These are phyloP conservation scores for Mucor racemosus DNA, from an alignment of 371 early-diverging fungal species.

Conservation along the genomic window DNA sequence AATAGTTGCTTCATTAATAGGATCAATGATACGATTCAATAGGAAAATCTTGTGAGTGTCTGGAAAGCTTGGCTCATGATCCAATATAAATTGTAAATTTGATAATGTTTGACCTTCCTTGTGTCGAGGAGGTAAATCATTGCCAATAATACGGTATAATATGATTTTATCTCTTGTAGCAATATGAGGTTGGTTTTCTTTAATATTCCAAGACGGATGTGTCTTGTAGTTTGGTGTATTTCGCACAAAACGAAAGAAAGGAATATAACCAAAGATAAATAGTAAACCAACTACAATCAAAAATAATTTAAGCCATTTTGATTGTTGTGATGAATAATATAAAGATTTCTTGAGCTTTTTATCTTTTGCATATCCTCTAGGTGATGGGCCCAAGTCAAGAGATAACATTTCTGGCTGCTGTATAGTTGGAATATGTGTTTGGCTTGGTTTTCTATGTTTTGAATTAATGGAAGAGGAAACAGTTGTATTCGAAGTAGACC, in stretches of 20 bases:
- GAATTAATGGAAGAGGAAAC: conserved; percentile 16
- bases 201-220: conserved; percentile 14
- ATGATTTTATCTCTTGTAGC: conserved; percentile 53
- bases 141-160: conserved; percentile 73
- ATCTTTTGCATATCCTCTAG: conserved; percentile 19
- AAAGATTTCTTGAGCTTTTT: conserved; percentile 15
- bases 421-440: conserved; percentile 11
- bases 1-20: conserved; percentile 60
- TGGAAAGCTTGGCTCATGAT: conserved; percentile 67
- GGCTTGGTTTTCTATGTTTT: conserved; percentile 29
- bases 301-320: conserved; percentile 27
- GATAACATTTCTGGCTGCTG: conserved; percentile 23
- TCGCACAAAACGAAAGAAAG: conserved; percentile 21
- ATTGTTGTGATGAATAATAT: conserved; percentile 8
- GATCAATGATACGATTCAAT: conserved; percentile 72
- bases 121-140: conserved; percentile 75
- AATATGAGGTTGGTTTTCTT: background rate
- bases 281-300: conserved; percentile 17
- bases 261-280: conserved; percentile 29
- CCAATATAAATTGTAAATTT: conserved; percentile 69
- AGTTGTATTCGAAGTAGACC: conserved; percentile 17
- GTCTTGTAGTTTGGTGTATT: conserved; percentile 4
- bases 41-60: conserved; percentile 68
- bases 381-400: conserved; percentile 21
- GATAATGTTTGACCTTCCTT: conserved; percentile 69